Evolutionary conservation across 495 filamentous ascomycete species (phyloP), one percentile per base, ranked within the genome.

Genomic region (Aspergillus egyptiacus): DNA sequence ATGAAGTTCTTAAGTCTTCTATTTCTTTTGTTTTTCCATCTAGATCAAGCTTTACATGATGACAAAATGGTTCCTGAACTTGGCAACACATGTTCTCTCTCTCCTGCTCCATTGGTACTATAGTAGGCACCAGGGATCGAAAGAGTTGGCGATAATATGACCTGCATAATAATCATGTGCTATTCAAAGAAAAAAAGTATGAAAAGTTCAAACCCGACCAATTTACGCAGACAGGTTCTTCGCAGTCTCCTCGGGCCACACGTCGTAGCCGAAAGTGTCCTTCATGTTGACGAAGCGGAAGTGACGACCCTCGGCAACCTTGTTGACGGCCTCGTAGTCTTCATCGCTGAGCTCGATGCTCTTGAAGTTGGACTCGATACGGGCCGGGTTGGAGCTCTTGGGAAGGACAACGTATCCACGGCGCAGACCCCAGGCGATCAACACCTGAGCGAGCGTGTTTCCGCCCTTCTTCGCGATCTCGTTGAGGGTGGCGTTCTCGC

Each of bases 281-380:
- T 85, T 88, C 84, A 88, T 88, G 66, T 89, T 87, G 32, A 89
- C 83, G 61, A 89, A 88, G 46, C 85, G 77, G 47, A 70, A 74
- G 58, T 83, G 77, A 43, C 83, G 76, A 30, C 74, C 72, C 58
- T 78, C 68, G 5, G 79, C 78, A 13, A 85, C 80, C 47, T 65
- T 64, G 58, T 84, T 80, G 33, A 84, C 74, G 7, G 74, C 78
- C 60, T 67, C 70, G 56, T 72, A 83, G 51, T 81, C 77, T 23
- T 65, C 71, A 36, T 82, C 74, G 27, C 50, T 60, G 49, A 83
- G 62, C 34, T 74, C 64, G 66, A 83, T 70, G 78, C 77, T 65
- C 50, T 80, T 77, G 64, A 81, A 81, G 69, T 87, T 87, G 52
- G 71, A 76, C 68, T 79, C 71, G 59, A 88, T 82, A 4, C 84